These are phyloP conservation scores for Lactuca sativa DNA, from an alignment of 129 eudicot species.

Conservation along the genomic window DNA sequence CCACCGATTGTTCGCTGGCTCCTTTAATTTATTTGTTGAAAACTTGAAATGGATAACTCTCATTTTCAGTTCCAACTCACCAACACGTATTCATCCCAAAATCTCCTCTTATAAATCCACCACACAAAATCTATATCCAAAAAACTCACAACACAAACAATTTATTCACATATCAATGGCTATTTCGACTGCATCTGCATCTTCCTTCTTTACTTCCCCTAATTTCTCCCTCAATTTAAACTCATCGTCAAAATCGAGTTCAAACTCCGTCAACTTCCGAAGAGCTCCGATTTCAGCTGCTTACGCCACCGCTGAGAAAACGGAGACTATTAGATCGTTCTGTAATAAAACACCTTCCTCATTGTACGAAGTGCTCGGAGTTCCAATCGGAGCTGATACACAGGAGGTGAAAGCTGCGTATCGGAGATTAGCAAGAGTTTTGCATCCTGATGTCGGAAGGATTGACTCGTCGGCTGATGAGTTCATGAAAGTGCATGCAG, in stretches of 20 bases:
- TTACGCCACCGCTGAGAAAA: conserved; percentile 36
- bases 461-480: conserved; percentile 44
- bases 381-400: conserved; percentile 49
- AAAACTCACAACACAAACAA: not conserved
- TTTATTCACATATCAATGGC: conserved; percentile 9
- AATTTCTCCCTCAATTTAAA: conserved; percentile 9
- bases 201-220: conserved; percentile 19
- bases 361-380: conserved; percentile 60
- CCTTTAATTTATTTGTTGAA: not conserved
- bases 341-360: conserved; percentile 27
- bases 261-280: conserved; percentile 14
- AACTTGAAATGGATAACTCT: conserved; percentile 13
- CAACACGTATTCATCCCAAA: conserved; percentile 11
- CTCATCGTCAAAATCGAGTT: conserved; percentile 4
- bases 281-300: conserved; percentile 34
- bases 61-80: not conserved
- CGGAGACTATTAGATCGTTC: conserved; percentile 2
- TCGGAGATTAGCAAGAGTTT: conserved; percentile 56
- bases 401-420: conserved; percentile 78
- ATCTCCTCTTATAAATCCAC: conserved; percentile 3
- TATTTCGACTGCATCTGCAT: conserved; percentile 4
- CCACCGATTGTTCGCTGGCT: conserved; percentile 10
- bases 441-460: conserved; percentile 64
- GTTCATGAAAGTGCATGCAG: conserved; percentile 61
- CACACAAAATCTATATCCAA: not conserved